These are phyloP conservation scores for Chaetomium strumarium DNA, from an alignment of 2,329 filamentous ascomycete species.

Conservation along the genomic window DNA sequence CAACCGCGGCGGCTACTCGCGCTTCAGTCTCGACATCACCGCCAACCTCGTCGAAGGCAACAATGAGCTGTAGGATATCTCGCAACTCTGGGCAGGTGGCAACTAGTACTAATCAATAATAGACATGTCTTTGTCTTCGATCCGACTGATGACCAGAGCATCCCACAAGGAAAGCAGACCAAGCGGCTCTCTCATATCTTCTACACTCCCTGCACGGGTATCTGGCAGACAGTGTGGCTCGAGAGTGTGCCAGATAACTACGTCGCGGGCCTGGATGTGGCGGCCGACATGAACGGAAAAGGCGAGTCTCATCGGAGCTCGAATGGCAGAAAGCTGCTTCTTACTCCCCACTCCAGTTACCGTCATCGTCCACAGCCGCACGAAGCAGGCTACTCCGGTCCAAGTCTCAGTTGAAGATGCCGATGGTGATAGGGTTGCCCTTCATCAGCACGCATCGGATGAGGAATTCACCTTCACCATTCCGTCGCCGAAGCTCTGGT, in stretches of 20 bases:
- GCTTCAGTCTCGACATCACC: slow-evolving; percentile 56
- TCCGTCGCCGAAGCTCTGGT: slow-evolving; percentile 54
- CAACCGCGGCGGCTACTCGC: slow-evolving; percentile 56
- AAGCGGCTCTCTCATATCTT: slow-evolving; percentile 56
- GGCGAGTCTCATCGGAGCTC: slow-evolving; percentile 32
- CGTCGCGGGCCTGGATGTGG: slow-evolving; percentile 54
- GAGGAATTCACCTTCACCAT: slow-evolving; percentile 50
- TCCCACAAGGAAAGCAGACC: slow-evolving; percentile 62
- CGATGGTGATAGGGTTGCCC: slow-evolving; percentile 37
- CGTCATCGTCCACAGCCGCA: slow-evolving; percentile 45
- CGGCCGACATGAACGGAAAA: slow-evolving; percentile 50
- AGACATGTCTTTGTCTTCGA: slow-evolving; percentile 62
- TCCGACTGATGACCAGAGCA: slow-evolving; percentile 56
- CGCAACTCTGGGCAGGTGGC: background rate
- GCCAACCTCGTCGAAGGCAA: slow-evolving; percentile 36
- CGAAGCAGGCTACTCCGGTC: slow-evolving; percentile 32
- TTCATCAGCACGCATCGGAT: slow-evolving; percentile 41
- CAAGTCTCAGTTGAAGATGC: slow-evolving; percentile 33
- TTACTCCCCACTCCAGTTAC: slow-evolving; percentile 38
- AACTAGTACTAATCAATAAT: background rate
- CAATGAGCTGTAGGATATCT: slow-evolving; percentile 47
- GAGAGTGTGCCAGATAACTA: slow-evolving; percentile 54
- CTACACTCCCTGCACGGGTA: slow-evolving; percentile 66
- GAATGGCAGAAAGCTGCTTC: background rate
- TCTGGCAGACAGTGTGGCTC: slow-evolving; percentile 71